Evolutionary conservation across 73 alveolate species (phyloP).

Genomic region (Symbiodinium natans): DNA sequence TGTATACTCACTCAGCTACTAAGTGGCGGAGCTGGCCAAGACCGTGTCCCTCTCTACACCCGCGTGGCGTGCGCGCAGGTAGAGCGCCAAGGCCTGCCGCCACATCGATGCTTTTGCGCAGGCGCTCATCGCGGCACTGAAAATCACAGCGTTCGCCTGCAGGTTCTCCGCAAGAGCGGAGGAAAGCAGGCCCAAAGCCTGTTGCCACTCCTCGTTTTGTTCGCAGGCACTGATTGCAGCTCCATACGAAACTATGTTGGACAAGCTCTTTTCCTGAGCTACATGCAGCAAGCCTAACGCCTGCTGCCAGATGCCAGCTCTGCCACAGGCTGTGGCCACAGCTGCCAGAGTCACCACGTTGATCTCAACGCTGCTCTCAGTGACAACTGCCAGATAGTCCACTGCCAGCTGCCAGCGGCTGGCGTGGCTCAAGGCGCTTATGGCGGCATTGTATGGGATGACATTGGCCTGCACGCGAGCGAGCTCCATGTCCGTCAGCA

Average conservation of each 20-base stretch:
- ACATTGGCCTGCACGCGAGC: not conserved
- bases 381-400: not conserved
- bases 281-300: not conserved
- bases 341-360: not conserved
- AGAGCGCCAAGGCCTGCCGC: not conserved
- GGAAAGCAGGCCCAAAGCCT: not conserved
- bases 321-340: not conserved
- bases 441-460: not conserved
- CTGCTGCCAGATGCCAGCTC: not conserved
- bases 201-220: not conserved
- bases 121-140: not conserved
- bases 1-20: too few species aligned
- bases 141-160: not conserved
- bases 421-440: not conserved
- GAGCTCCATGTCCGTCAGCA: not conserved
- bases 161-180: not conserved
- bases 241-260: not conserved
- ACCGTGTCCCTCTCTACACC: not conserved
- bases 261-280: not conserved
- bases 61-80: not conserved
- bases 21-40: not conserved
- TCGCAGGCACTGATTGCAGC: conserved; percentile 9
- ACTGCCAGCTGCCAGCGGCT: not conserved
- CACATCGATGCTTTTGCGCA: not conserved
- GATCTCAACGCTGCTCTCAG: not conserved